Base-by-base conservation (phyloP, 73 alveolate genomes). In the Breviolum minutum region DNA sequence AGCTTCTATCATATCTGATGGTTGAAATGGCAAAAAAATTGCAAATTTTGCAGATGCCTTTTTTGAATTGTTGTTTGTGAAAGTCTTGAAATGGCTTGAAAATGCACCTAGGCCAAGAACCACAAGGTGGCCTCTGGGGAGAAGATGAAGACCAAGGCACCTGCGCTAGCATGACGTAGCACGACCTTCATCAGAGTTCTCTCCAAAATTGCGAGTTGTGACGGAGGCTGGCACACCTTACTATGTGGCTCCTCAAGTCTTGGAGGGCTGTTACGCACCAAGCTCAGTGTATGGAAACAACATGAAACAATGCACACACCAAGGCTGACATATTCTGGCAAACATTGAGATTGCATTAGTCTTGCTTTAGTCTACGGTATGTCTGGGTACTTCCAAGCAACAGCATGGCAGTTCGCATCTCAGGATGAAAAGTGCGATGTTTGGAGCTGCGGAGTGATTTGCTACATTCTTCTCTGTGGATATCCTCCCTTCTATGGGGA, bases 401-500 rank as follows among this genome's bases (percentile, higher is more conserved):
- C 24, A 66, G 74, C 74, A 66, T 11, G 17, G 86, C 24, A 62
- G 60, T 27, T 22, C 22, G 60, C 63, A 60, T 27, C 63, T 80
- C 24, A 85, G 83, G 95, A 87, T 66, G 95, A 87, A 32, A 87
- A 87, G 83, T 87, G 95, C 54, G 95, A 88, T 30, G 85, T 88
- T 24, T 94, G 99, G 99, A 79, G 94, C 94, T 94, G 99, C 20
- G 99, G 99, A n/a, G 99, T 94, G 80, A 94, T 94, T 66, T 77
- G 94, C 85, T 94, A 94, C 99, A 94, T 94, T 62, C 69, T 94
- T 71, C 85, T 94, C 63, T 94, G 99, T 32, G 99, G 99, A 83
- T 94, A 94, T 80, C 99, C 99, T 12, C 99, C 99, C 24, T 94
- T 94, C 99, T 94, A 94, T 22, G 99, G 99, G 64, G 99, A 94